These are phyloP conservation scores for Metroxylon sagu DNA, from an alignment of 176 grass and related monocot genomes.

Conservation along the genomic window DNA sequence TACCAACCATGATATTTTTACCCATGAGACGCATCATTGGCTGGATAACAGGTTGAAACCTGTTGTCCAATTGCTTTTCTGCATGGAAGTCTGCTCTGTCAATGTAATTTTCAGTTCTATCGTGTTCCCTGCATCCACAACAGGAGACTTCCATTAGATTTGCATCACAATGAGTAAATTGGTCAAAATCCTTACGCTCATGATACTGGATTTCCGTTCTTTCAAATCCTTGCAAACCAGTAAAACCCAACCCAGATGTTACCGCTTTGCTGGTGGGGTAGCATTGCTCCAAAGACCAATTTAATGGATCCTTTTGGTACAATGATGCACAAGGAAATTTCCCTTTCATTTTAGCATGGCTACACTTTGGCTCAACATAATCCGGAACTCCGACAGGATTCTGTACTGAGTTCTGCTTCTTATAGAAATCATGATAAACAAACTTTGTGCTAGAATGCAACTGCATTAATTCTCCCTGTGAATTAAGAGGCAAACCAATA, in stretches of 20 bases:
- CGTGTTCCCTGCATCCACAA: constrained; percentile 4
- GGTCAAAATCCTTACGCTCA: too few species aligned
- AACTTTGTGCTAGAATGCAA: neutral
- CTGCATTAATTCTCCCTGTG: constrained; percentile 8
- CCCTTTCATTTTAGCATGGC: constrained; percentile 18
- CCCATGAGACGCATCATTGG: constrained; percentile 62
- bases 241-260: constrained; percentile 15
- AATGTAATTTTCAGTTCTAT: constrained; percentile 6
- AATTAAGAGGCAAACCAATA: constrained; percentile 14
- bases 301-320: constrained; percentile 6
- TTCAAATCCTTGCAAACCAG: constrained; percentile 7
- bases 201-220: neutral
- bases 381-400: neutral
- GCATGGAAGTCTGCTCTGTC: constrained; percentile 6
- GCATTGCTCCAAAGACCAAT: constrained; percentile 21
- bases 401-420: neutral
- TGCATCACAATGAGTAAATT: neutral
- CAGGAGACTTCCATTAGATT: constrained; percentile 16
- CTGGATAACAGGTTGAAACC: constrained; percentile 9
- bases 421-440: constrained; percentile 4
- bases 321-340: constrained; percentile 10
- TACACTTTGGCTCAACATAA: constrained; percentile 2
- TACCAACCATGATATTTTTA: constrained; percentile 39
- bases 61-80: constrained; percentile 17
- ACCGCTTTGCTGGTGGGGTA: neutral